These are phyloP conservation scores for Fraxinus nigra DNA, from an alignment of 305 asterid species.

Conservation along the genomic window DNA sequence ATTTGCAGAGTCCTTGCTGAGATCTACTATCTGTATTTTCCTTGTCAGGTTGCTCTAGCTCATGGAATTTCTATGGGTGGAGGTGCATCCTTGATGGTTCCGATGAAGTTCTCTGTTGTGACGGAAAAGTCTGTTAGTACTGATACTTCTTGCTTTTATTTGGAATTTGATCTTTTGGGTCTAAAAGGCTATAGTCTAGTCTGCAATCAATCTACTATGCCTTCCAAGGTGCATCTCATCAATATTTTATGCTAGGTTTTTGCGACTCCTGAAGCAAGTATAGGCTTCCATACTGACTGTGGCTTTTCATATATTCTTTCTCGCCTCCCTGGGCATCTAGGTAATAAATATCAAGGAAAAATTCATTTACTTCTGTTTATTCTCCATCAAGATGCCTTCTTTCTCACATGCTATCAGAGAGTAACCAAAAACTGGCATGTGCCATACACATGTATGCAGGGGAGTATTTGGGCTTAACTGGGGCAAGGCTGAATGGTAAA, in stretches of 20 bases:
- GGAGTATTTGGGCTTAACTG: conserved; percentile 84
- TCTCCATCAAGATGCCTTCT: neutral
- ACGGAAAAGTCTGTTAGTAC: conserved; percentile 81
- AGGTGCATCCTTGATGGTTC: conserved; percentile 86
- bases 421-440: conserved; percentile 17
- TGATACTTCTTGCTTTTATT: neutral
- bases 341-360: conserved; percentile 30
- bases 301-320: conserved; percentile 81
- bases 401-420: neutral
- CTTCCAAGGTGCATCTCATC: neutral
- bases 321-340: conserved; percentile 74
- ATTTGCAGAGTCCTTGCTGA: neutral
- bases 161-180: neutral
- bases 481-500: conserved; percentile 76
- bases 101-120: conserved; percentile 79
- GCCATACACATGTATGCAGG: conserved; percentile 38
- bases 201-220: neutral
- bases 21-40: conserved; percentile 10
- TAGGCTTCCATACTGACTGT: conserved; percentile 92
- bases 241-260: conserved; percentile 48
- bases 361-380: neutral
- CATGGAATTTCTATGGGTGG: conserved; percentile 96
- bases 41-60: conserved; percentile 70
- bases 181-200: neutral
- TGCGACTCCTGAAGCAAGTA: conserved; percentile 88